Evolutionary conservation across 1,284 basidiomycete genomes (phyloP).

Genomic region (Ceratobasidium sp.): DNA sequence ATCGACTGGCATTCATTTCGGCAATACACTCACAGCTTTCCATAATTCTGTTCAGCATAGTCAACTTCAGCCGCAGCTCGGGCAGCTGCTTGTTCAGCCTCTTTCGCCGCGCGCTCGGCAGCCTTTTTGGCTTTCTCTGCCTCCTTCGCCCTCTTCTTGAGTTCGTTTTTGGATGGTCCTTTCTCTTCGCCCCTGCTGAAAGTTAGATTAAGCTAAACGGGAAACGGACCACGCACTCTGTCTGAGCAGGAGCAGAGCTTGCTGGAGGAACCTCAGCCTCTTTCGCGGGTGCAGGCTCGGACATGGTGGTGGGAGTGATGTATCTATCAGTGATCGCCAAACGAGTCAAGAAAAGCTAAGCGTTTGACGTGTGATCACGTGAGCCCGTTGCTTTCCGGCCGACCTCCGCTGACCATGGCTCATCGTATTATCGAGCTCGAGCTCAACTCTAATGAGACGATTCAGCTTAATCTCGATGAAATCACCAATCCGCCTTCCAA

Average conservation of each 20-base stretch:
- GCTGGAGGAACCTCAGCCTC: conserved; percentile 10
- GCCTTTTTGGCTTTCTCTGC: conserved; percentile 94
- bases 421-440: conserved; percentile 42
- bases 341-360: conserved; percentile 30
- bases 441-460: conserved; percentile 43
- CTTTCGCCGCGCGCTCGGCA: conserved; percentile 82
- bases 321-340: conserved; percentile 39
- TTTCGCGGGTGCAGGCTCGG: conserved; percentile 40
- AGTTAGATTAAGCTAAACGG: conserved; percentile 1
- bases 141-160: conserved; percentile 93
- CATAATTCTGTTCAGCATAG: conserved; percentile 87
- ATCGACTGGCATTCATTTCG: neutral
- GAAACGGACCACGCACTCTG: conserved; percentile 1
- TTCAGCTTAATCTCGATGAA: conserved; percentile 55
- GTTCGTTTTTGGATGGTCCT: conserved; percentile 85
- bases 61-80: conserved; percentile 83
- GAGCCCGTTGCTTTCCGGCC: conserved; percentile 13
- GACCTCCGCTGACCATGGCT: conserved; percentile 31
- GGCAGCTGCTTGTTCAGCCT: conserved; percentile 78
- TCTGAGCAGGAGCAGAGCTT: neutral
- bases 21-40: conserved; percentile 63
- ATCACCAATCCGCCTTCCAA: conserved; percentile 55
- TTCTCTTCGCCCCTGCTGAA: conserved; percentile 35
- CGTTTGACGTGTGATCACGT: conserved; percentile 11
- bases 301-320: conserved; percentile 43